Conservation (phyloP, 768 basidiomycete genomes). For the Trametes elegans region DNA sequence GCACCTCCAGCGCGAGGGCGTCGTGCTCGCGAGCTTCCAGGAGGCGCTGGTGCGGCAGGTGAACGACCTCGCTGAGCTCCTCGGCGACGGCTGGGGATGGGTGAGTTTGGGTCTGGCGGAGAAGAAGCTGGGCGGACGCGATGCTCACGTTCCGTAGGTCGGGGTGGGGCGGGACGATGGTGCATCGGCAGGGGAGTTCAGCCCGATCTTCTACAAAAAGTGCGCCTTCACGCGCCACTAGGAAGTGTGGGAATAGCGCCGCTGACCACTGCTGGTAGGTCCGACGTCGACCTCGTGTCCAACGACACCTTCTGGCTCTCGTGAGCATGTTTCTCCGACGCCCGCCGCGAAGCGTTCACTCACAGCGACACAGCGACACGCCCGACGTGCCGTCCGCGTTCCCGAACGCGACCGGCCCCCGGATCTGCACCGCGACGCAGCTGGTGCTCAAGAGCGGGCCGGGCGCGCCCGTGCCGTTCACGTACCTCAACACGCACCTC, state of each 20-base stretch:
- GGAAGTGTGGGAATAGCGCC: neutral
- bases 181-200: slow-evolving; percentile 52
- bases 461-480: slow-evolving; percentile 29
- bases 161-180: slow-evolving; percentile 68
- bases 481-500: slow-evolving; percentile 52
- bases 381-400: slow-evolving; percentile 49
- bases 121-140: neutral
- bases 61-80: slow-evolving; percentile 48
- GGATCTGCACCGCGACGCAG: slow-evolving; percentile 47
- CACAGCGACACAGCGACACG: slow-evolving; percentile 32
- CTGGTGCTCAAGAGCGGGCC: slow-evolving; percentile 30
- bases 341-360: too few relatives aligned
- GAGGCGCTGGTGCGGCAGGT: slow-evolving; percentile 58
- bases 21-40: slow-evolving; percentile 47
- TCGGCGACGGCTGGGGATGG: slow-evolving; percentile 55
- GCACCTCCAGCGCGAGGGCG: slow-evolving; percentile 39
- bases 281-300: slow-evolving; percentile 36
- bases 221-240: slow-evolving; percentile 12
- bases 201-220: slow-evolving; percentile 61
- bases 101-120: slow-evolving; percentile 30
- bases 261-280: slow-evolving; percentile 23
- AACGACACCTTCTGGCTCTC: slow-evolving; percentile 58
- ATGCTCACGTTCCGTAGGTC: slow-evolving; percentile 38
- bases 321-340: slow-evolving; percentile 33
- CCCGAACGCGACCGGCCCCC: slow-evolving; percentile 51